Evolutionary conservation across 352 stramenopile genomes (phyloP).

Genomic region (Phytophthora hibernalis): DNA sequence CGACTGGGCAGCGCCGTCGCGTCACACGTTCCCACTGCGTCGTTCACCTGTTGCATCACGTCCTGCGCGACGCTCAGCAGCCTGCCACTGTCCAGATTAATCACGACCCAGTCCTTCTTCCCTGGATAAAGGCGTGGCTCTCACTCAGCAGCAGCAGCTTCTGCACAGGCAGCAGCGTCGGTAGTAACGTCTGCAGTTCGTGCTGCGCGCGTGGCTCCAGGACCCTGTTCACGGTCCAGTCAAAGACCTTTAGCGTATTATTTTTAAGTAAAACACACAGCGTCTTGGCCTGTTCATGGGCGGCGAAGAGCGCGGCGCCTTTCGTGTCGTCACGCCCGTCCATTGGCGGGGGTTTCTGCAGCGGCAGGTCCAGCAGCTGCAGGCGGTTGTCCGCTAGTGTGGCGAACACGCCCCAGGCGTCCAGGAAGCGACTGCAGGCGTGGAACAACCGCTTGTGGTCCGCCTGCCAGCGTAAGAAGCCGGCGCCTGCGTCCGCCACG

Average conservation of each 20-base stretch:
- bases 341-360: slow-evolving; percentile 54
- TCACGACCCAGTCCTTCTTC: slow-evolving; percentile 70
- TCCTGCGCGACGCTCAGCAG: slow-evolving; percentile 37
- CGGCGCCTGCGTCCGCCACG: slow-evolving; percentile 38
- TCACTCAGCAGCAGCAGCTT: slow-evolving; percentile 70
- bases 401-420: slow-evolving; percentile 72
- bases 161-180: slow-evolving; percentile 46
- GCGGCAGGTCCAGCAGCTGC: slow-evolving; percentile 65
- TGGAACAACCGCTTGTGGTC: slow-evolving; percentile 75
- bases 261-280: slow-evolving; percentile 68
- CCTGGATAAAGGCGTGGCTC: slow-evolving; percentile 68
- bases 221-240: slow-evolving; percentile 69
- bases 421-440: slow-evolving; percentile 56
- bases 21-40: slow-evolving; percentile 37
- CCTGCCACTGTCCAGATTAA: slow-evolving; percentile 73
- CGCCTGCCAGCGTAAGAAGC: slow-evolving; percentile 54
- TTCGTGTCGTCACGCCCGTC: slow-evolving; percentile 59
- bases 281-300: slow-evolving; percentile 61
- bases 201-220: slow-evolving; percentile 66
- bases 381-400: slow-evolving; percentile 70
- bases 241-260: slow-evolving; percentile 69
- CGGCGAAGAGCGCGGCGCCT: slow-evolving; percentile 56
- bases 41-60: slow-evolving; percentile 28
- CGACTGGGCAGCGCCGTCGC: slow-evolving; percentile 52
- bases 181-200: slow-evolving; percentile 49